Base-by-base conservation (phyloP, 1,284 basidiomycete species). In the Cutaneotrichosporon cyanovorans region DNA sequence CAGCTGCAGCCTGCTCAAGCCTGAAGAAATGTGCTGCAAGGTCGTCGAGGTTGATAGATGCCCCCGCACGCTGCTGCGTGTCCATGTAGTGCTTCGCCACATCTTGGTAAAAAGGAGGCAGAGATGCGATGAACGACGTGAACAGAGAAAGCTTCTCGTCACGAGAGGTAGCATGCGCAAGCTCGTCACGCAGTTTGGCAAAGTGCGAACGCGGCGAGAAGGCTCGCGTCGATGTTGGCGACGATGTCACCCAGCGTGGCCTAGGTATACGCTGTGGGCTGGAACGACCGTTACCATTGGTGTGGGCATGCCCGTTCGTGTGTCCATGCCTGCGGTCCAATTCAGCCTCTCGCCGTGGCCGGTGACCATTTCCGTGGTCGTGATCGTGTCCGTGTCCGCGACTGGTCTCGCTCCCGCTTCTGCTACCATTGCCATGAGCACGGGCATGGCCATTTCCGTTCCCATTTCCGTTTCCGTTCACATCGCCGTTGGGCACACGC, bases 11-110 rank as follows among this genome's bases (percentile, higher is more conserved):
- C 38, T 47, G 36, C 35, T 54, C 52, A 16, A 54, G 46, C 34
- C 41, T 42, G 12, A 40, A 22, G 22, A 54, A 48, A 35, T 50
- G 50, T 15, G 37, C 37, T 11, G 37, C 49, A 19, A 54, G 28
- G 12, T 40, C 21, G 37, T 54, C 52, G 19, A 54, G 37, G 38
- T 54, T 54, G 37, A 54, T 37, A 3, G 30, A 30, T 25, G 34
- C 25, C 19, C 42, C 50, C 7, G 18, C 21, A 11, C 32, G 18
- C n/a, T 28, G 37, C 38, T 44, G 47, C 14, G 23, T 19, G 3
- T 20, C 35, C 21, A 51, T 43, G 20, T 43, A 44, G 37, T 48
- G 39, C 9, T 33, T 19, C 2, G 48, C 52, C 2, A 46, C 48
- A 5, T 42, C 32, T 0, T 36, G 42, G 40, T 50, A 50, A 22